Evolutionary conservation across 495 filamentous ascomycete species (phyloP).

Genomic region (Penicillium lividum): DNA sequence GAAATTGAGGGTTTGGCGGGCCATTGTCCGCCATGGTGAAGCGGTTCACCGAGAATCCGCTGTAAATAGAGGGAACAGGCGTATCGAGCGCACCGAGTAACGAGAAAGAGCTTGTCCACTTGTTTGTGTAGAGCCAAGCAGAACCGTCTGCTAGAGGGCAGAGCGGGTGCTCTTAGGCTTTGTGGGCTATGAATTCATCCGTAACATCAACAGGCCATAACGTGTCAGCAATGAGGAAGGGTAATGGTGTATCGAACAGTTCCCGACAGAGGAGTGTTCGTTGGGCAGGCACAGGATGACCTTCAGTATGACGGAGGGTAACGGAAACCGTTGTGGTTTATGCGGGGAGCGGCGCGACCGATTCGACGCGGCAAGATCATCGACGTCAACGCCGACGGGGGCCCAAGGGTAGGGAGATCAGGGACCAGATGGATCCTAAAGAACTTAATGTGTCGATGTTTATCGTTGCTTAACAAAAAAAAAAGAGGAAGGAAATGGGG

Average conservation of each 20-base stretch:
- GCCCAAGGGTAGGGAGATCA: constrained; percentile 20
- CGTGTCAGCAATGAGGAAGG: constrained; percentile 16
- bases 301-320: constrained; percentile 23
- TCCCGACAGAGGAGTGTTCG: neutral
- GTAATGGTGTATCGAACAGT: neutral
- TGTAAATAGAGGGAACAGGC: neutral
- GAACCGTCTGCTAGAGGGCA: constrained; percentile 52
- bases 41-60: neutral
- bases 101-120: constrained; percentile 10
- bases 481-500: constrained; percentile 16
- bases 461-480: constrained; percentile 4
- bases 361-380: constrained; percentile 43
- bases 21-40: constrained; percentile 50
- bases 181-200: constrained; percentile 47
- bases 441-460: neutral
- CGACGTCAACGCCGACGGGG: constrained; percentile 33
- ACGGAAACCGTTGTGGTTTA: constrained; percentile 32
- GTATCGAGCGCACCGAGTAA: neutral
- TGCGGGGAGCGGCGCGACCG: constrained; percentile 44
- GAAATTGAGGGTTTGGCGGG: constrained; percentile 41
- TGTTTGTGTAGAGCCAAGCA: constrained; percentile 29
- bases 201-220: constrained; percentile 48
- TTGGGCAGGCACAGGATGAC: constrained; percentile 2
- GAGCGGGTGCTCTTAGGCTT: constrained; percentile 45
- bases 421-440: constrained; percentile 1